A percentile compares a stretch with the other conserved stretches of the same genome.
These are phyloP conservation scores for Jackrogersella multiformis DNA, from an alignment of 495 filamentous ascomycete genomes.

Conservation along the genomic window DNA sequence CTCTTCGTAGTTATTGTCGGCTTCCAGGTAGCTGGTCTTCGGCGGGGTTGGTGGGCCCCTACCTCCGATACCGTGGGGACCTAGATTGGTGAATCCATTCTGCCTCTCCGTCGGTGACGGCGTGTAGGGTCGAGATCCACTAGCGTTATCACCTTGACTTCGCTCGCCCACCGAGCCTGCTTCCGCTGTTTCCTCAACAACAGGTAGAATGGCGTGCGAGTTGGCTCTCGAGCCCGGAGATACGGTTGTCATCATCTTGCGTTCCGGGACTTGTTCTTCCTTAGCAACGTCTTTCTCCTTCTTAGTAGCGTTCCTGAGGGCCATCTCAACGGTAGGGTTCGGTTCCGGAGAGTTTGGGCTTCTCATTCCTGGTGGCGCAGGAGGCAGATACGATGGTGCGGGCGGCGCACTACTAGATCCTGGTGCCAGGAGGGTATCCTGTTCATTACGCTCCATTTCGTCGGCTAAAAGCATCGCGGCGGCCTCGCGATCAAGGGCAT, in stretches of 20 bases:
- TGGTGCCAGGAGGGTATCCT: slow-evolving; percentile 22
- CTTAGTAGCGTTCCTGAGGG: slow-evolving; percentile 48
- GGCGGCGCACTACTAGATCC: slow-evolving; percentile 43
- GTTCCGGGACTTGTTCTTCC: slow-evolving; percentile 59
- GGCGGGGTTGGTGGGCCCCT: slow-evolving; percentile 55
- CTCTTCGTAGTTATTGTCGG: slow-evolving; percentile 49
- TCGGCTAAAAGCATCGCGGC: slow-evolving; percentile 49
- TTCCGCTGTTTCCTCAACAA: slow-evolving; percentile 92
- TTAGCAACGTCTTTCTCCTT: slow-evolving; percentile 51
- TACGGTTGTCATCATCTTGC: slow-evolving; percentile 59
- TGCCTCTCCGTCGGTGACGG: slow-evolving; percentile 54
- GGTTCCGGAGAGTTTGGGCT: slow-evolving; percentile 58
- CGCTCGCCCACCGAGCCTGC: slow-evolving; percentile 71
- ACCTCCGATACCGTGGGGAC: slow-evolving; percentile 50
- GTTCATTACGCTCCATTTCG: slow-evolving; percentile 46
- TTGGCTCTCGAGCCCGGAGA: slow-evolving; percentile 58
- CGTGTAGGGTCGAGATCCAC: slow-evolving; percentile 55
- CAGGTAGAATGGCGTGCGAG: slow-evolving; percentile 74
- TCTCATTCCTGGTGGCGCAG: slow-evolving; percentile 53
- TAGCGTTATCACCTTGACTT: slow-evolving; percentile 53
- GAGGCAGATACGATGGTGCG: slow-evolving; percentile 55
- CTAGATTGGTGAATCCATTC: slow-evolving; percentile 55
- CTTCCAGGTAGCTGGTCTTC: slow-evolving; percentile 53
- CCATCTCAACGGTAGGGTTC: slow-evolving; percentile 47
- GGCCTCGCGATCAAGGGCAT: slow-evolving; percentile 61